phyloP scores from a whole-genome alignment of 2,329 filamentous ascomycete genomes.

The Bipolaris cookei region DNA sequence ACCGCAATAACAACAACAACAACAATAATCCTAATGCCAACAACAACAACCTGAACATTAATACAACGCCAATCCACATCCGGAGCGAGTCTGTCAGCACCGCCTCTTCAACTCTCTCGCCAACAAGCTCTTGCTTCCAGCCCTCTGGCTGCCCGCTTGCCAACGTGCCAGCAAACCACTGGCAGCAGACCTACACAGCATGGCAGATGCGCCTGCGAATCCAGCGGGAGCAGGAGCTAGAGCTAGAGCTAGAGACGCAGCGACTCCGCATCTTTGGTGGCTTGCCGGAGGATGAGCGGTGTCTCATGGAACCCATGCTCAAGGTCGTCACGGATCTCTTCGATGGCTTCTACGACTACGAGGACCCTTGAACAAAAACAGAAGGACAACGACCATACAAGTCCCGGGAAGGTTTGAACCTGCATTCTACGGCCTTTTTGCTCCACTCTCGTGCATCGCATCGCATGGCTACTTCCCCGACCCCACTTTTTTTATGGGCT shows the following conservation, averaged over 20 bases:
- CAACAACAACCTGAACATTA: conserved; percentile 11
- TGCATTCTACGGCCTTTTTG: no score
- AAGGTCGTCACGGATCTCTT: conserved; percentile 56
- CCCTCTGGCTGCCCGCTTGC: conserved; percentile 25
- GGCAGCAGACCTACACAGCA: conserved; percentile 47
- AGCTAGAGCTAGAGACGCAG: conserved; percentile 42
- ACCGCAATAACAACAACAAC: conserved; percentile 40
- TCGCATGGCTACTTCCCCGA: conserved; percentile 1
- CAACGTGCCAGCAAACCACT: conserved; percentile 34
- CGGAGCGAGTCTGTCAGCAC: conserved; percentile 42
- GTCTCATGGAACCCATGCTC: conserved; percentile 54
- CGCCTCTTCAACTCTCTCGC: conserved; percentile 31
- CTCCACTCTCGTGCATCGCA: conserved; percentile 12
- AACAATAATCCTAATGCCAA: conserved; percentile 19
- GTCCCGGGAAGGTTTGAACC: no score
- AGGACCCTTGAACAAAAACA: conserved; percentile 45
- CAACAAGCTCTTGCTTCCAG: conserved; percentile 32
- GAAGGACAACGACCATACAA: no score
- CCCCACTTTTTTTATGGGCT: conserved; percentile 4
- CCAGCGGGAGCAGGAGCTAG: conserved; percentile 40
- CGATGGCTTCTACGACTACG: conserved; percentile 53
- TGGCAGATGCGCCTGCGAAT: conserved; percentile 46
- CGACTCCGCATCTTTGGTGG: conserved; percentile 54
- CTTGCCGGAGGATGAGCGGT: conserved; percentile 50
- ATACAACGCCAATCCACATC: conserved; percentile 33